Base-by-base conservation (phyloP, 1,284 basidiomycete genomes). In the Heterobasidion occidentale region DNA sequence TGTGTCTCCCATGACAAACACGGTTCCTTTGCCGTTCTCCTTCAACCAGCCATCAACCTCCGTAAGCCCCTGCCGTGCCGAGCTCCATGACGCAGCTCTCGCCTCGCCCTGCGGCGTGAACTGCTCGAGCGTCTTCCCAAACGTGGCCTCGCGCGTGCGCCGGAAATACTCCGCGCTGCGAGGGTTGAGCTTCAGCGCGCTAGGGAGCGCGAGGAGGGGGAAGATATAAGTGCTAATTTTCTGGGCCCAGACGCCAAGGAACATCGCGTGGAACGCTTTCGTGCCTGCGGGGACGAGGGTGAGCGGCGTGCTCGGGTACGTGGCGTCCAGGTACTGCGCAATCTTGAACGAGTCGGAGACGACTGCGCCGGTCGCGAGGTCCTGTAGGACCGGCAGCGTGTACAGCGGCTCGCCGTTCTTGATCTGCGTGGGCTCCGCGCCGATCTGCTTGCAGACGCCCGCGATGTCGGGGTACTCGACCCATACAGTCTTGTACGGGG, bases 401-500 rank as follows among this genome's bases (percentile, higher is more conserved):
- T 65, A 64, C 36, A 59, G 52, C 2, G 60, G 59, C 9, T 47
- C 46, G 44, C 67, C 64, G 51, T 64, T 62, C 1, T 60, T 56
- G 17, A 36, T 61, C 15, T 27, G 15, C 0, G 66, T 68, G 1
- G 70, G 63, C 8, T 48, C 36, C 0, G 64, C 67, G 8, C 69
- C 70, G 56, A 71, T 57, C 44, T 64, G 59, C 58, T 64, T 64
- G 54, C 61, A 64, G 9, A 65, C 52, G 7, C 60, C 48, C 36
- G 65, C 67, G 62, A 74, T 70, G 57, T 74, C 70, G 4, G 70
- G 71, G 54, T 68, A 73, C 53, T 71, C 68, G 42, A 74, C 60
- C 70, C 70, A 74, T 15, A 66, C 64, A 44, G 70, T 74, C 53
- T 61, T 64, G 64, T 68, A 69, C 1, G 67, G 59, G 59, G 9